phyloP scores from a whole-genome alignment of 495 filamentous ascomycete species.

The Hapsidospora chrysogenum region DNA sequence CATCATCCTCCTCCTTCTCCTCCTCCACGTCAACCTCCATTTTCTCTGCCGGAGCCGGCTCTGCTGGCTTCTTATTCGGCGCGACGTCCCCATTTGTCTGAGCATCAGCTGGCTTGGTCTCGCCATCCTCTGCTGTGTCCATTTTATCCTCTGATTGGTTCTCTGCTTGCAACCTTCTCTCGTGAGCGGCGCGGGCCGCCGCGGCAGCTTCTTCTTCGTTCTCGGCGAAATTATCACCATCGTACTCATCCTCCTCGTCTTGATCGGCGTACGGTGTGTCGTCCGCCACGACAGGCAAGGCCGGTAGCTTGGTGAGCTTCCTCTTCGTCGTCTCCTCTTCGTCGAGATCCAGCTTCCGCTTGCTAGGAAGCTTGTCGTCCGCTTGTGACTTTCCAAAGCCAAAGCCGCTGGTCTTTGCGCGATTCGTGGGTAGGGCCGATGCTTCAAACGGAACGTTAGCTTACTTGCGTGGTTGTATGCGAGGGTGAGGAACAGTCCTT shows the following conservation, averaged over 20 bases:
- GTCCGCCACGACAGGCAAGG: slow-evolving; percentile 46
- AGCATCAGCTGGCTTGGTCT: neutral
- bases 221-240: slow-evolving; percentile 56
- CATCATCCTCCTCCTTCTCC: slow-evolving; percentile 55
- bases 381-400: slow-evolving; percentile 53
- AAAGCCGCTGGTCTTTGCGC: slow-evolving; percentile 66
- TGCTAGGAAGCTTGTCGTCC: slow-evolving; percentile 54
- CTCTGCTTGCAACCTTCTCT: slow-evolving; percentile 23
- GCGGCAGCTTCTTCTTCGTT: slow-evolving; percentile 80
- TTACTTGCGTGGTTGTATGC: no score
- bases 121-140: slow-evolving; percentile 40
- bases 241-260: slow-evolving; percentile 52
- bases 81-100: neutral
- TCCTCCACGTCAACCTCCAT: slow-evolving; percentile 11
- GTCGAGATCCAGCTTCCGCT: slow-evolving; percentile 64
- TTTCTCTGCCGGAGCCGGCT: slow-evolving; percentile 8
- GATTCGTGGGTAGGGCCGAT: slow-evolving; percentile 39
- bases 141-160: slow-evolving; percentile 4
- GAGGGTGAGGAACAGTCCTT: slow-evolving; percentile 15
- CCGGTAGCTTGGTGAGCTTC: slow-evolving; percentile 76
- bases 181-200: slow-evolving; percentile 57
- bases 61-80: slow-evolving; percentile 21
- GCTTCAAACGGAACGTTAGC: slow-evolving; percentile 15
- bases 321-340: slow-evolving; percentile 76
- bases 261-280: slow-evolving; percentile 40